Conservation (phyloP, 2,329 filamentous ascomycete species). For the Gnomoniopsis sp. region DNA sequence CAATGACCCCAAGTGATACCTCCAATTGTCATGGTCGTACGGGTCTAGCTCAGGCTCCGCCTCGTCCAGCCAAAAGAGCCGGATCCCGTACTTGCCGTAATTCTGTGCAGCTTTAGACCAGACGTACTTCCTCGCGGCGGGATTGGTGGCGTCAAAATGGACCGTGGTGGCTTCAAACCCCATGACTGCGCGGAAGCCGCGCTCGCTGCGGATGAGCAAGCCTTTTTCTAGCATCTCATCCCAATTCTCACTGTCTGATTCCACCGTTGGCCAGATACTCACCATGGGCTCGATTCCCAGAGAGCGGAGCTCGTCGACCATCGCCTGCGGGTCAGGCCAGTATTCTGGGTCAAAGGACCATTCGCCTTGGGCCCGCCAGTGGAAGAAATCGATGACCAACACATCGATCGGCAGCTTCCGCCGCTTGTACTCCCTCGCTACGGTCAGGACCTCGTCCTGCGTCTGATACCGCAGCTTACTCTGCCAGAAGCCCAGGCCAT, state of each 20-base stretch:
- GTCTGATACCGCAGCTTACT: slow-evolving; percentile 65
- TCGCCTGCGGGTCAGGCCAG: slow-evolving; percentile 63
- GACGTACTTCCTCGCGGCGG: slow-evolving; percentile 53
- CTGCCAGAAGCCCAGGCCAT: slow-evolving; percentile 67
- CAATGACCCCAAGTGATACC: slow-evolving; percentile 54
- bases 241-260: slow-evolving; percentile 56
- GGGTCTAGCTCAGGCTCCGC: slow-evolving; percentile 63
- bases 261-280: slow-evolving; percentile 66
- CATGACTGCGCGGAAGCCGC: slow-evolving; percentile 56
- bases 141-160: slow-evolving; percentile 63
- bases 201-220: slow-evolving; percentile 56
- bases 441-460: slow-evolving; percentile 58
- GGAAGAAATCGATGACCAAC: slow-evolving; percentile 67
- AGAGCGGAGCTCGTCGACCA: slow-evolving; percentile 58
- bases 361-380: slow-evolving; percentile 64
- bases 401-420: slow-evolving; percentile 57
- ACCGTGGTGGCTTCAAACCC: slow-evolving; percentile 57
- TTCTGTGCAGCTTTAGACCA: slow-evolving; percentile 58
- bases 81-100: slow-evolving; percentile 61
- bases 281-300: slow-evolving; percentile 65
- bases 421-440: slow-evolving; percentile 57
- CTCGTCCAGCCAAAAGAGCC: slow-evolving; percentile 66
- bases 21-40: slow-evolving; percentile 66
- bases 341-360: slow-evolving; percentile 64
- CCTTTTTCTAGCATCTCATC: slow-evolving; percentile 59